Evolutionary conservation across 306 rosid genomes (phyloP), one percentile per base, ranked within the genome.

Genomic region (Ammopiptanthus mongolicus): DNA sequence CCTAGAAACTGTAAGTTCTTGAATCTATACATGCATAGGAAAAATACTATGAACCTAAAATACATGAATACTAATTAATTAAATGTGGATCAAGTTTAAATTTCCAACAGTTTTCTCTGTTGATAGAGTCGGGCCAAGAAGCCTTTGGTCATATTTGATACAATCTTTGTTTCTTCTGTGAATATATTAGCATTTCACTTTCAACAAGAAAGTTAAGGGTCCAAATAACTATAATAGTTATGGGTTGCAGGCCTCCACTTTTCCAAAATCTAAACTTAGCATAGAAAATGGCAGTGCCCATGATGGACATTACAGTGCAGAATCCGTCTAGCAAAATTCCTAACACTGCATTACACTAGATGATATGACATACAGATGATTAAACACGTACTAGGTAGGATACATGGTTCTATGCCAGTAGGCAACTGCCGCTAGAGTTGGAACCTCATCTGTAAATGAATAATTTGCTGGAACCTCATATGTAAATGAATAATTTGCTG

Each of bases 231-330:
- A 23, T 37, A 8, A 5, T 34, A 34, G 6, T 36, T 5, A 29
- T 18, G 29, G 37, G 29, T 34, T 33, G 1, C 96, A 84, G 68
- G 73, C 83, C 60, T 84, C 88, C 21, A 56, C 80, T 28, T 64
- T 81, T 17, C 86, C 91, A 5, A 87, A 87, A 82, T 86, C 91
- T 18, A 92, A 87, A 73, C 84, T 84, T n/a, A 71, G 88, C 83
- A 88, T 85, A 73, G 96, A 90, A 82, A 88, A 90, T 44, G 87
- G 97, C 42, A 64, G 62, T 59, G 18, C 69, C 55, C 81, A 76
- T 8, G 90, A 85, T 5, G 93, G 84, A 53, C 83, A 74, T 63
- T 82, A 74, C 14, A 83, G 80, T 55, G 78, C 78, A 47, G 96
- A 85, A 85, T 85, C 91, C 67, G 96, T 92, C 82, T 88, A 78